Evolutionary conservation across 1,284 basidiomycete genomes (phyloP).

Genomic region (Mycosarcoma mackinlayi): DNA sequence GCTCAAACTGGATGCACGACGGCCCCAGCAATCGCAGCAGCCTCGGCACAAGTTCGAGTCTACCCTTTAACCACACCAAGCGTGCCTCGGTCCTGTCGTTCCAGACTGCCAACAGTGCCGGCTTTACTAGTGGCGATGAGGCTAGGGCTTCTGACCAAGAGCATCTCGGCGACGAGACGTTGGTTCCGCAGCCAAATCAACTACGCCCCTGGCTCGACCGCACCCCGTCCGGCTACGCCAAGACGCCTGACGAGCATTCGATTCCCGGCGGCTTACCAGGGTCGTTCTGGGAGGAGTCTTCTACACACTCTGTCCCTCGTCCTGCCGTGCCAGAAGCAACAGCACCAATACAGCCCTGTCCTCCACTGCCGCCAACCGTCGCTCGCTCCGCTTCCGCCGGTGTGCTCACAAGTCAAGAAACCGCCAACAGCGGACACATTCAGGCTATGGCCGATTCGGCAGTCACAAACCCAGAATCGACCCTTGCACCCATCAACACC

Average conservation of each 20-base stretch:
- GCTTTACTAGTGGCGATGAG: constrained; percentile 51
- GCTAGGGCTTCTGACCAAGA: constrained; percentile 30
- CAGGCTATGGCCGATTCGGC: constrained; percentile 4
- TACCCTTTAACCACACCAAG: constrained; percentile 33
- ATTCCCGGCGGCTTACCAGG: constrained; percentile 41
- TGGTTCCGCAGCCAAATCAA: constrained; percentile 1
- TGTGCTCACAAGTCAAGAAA: not conserved
- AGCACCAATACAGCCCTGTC: not conserved
- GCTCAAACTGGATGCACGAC: constrained; percentile 43
- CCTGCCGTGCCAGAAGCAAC: not conserved
- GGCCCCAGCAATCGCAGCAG: constrained; percentile 44
- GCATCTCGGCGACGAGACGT: constrained; percentile 11
- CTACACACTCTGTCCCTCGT: not conserved
- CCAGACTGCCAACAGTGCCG: constrained; percentile 62
- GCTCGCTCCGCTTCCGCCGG: not conserved
- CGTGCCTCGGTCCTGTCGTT: constrained; percentile 60
- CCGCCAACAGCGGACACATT: constrained; percentile 2
- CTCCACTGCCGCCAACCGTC: not conserved
- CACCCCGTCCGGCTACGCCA: constrained; percentile 16
- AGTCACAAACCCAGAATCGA: constrained; percentile 3
- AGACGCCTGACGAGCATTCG: constrained; percentile 36
- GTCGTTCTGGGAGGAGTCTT: constrained; percentile 38
- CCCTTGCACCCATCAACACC: constrained; percentile 32
- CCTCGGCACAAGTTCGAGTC: constrained; percentile 36
- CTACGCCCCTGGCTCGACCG: constrained; percentile 40